Percentiles rank a stretch among this genome's conserved stretches.
These are phyloP conservation scores for Hepatocystis sp. DNA, from an alignment of 169 alveolate genomes.

Conservation along the genomic window DNA sequence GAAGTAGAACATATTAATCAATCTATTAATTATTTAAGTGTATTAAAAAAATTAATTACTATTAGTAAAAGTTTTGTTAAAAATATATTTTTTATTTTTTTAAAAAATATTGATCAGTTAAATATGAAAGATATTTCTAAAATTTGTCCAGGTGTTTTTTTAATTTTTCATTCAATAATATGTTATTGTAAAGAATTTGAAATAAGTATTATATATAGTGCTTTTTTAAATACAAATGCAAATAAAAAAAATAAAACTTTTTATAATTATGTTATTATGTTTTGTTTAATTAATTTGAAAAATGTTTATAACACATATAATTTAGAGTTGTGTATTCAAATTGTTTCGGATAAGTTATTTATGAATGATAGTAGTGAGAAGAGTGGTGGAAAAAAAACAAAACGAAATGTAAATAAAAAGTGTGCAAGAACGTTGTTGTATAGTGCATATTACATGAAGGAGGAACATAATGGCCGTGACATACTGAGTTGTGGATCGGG, in stretches of 20 bases:
- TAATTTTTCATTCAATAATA: constrained; percentile 54
- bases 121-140: constrained; percentile 1
- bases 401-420: background rate
- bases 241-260: constrained; percentile 2
- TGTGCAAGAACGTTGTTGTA: background rate
- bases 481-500: background rate
- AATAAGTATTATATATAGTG: constrained; percentile 46
- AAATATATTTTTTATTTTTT: constrained; percentile 70
- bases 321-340: constrained; percentile 33
- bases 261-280: constrained; percentile 14
- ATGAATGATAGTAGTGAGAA: background rate
- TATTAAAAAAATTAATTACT: constrained; percentile 56
- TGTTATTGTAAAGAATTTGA: constrained; percentile 50
- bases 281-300: constrained; percentile 53
- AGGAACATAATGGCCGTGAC: too few species aligned
- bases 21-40: constrained; percentile 23
- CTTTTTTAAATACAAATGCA: constrained; percentile 22
- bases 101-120: constrained; percentile 33
- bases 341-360: constrained; percentile 19
- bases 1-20: background rate
- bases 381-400: background rate
- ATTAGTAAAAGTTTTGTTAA: constrained; percentile 72
- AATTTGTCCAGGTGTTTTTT: constrained; percentile 8
- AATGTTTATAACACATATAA: constrained; percentile 60
- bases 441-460: background rate